Base-by-base conservation (phyloP, 2,329 filamentous ascomycete genomes). In the Claviceps sorghi region DNA sequence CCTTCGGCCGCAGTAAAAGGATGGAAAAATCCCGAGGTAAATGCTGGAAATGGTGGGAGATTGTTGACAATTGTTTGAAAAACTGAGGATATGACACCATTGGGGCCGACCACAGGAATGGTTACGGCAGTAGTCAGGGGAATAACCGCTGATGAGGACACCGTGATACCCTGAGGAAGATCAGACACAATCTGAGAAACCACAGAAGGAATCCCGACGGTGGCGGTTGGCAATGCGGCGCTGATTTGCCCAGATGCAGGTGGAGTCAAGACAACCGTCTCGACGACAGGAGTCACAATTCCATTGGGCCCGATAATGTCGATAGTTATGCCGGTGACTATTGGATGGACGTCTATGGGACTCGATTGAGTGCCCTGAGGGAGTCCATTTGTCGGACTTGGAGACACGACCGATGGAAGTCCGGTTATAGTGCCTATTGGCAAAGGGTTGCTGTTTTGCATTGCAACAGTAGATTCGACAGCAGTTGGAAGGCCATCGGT, bases 1-100 rank as follows among this genome's bases (percentile, higher is more conserved):
- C 13, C 44, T 48, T 34, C 50, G 11, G 43, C 44, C 1, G 54
- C 58, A 52, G 58, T 55, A 9, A 53, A 51, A 17, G 57, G 51
- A 30, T 53, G 49, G 4, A 50, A 22, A 8, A 56, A 48, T n/a
- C 59, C 54, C 21, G 56, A 49, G 7, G 49, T 46, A 22, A 42
- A 26, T 51, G 17, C 57, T 57, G 47, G 61, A 49, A 29, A 47
- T 40, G 54, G 19, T 44, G 58, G 60, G 11, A 58, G 57, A 21
- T 65, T 54, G 29, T 65, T 54, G 22, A 69, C 56, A 32, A 68
- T 56, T 13, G 65, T 67, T 45, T 66, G 60, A 10, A 65, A 60
- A 30, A 64, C 56, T 13, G 65, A 58, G 2, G 66, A 66, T 1
- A 56, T 56, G n/a, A 60, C 52, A 6, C 65, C 65, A 56, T 68